Base-by-base conservation (phyloP, 2,329 filamentous ascomycete genomes). In the Hirsutella rhossiliensis region DNA sequence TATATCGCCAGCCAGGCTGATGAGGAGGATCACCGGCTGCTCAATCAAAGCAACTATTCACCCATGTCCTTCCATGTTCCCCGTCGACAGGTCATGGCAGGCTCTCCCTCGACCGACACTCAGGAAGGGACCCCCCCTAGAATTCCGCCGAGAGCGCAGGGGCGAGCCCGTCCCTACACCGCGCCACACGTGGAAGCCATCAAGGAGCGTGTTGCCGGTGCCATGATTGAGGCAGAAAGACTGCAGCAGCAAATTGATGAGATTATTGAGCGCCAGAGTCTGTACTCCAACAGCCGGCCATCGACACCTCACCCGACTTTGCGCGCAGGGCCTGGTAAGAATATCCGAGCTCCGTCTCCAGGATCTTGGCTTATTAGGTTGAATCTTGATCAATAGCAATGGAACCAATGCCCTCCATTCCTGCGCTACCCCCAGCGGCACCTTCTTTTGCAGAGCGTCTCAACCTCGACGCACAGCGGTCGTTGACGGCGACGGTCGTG, bases 211-310 rank as follows among this genome's bases (percentile, higher is more conserved):
- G 73, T 79, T 38, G 76, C 75, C 28, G 68, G 63, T 47, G 75
- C 73, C 41, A 71, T 79, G 63, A 61, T 75, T 43, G 77, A 82
- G 54, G 65, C 76, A 48, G 78, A 82, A 44, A 64, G 63, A 45
- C 58, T 79, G 38, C 69, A 82, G 57, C 70, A 69, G 45, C 69
- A 78, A 50, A 79, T 82, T 43, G 73, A 82, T 43, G 69, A 74
- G 42, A 64, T 76, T 19, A 69, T 79, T 20, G 75, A 80, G 62
- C 70, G 75, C 47, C 75, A 78, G 59, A 81, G 73, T 56, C 59
- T 78, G 30, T 80, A 76, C 49, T 50, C 67, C 17, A 63, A 55
- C 47, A 76, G 72, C 56, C 67, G 74, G 41, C 73, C 75, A 29
- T 72, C 72, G 37, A 78, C 71, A 34, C 61, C 68, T 18, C 61